phyloP scores from a whole-genome alignment of 495 filamentous ascomycete genomes.

The Apodospora peruviana region DNA sequence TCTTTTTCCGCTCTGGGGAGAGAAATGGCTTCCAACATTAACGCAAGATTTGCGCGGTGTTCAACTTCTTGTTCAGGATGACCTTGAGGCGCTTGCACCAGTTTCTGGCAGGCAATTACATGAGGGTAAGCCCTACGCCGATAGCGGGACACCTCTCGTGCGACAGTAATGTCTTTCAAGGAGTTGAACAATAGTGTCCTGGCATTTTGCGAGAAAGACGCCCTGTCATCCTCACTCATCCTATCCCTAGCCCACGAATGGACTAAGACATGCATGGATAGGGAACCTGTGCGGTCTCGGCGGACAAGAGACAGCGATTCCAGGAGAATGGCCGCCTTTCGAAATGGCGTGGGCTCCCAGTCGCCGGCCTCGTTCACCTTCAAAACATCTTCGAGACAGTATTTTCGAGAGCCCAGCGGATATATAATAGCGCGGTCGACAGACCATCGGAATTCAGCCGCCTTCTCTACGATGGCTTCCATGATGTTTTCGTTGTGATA shows the following conservation, averaged over 20 bases:
- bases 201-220: background rate
- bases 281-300: background rate
- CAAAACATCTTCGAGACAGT: constrained; percentile 4
- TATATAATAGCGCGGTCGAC: background rate
- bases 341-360: background rate
- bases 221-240: constrained; percentile 1
- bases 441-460: background rate
- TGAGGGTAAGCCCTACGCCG: background rate
- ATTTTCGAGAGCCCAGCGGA: background rate
- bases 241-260: constrained; percentile 13
- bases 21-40: background rate
- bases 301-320: constrained; percentile 11
- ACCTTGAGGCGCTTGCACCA: background rate
- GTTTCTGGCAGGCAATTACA: background rate
- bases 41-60: background rate
- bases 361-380: background rate
- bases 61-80: background rate
- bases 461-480: background rate
- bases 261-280: constrained; percentile 18
- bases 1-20: background rate
- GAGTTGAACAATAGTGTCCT: background rate
- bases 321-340: constrained; percentile 1
- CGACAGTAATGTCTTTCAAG: background rate
- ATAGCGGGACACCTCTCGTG: background rate
- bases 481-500: constrained; percentile 16